Conservation (phyloP, 257 asterid genomes). For the Echium plantagineum region DNA sequence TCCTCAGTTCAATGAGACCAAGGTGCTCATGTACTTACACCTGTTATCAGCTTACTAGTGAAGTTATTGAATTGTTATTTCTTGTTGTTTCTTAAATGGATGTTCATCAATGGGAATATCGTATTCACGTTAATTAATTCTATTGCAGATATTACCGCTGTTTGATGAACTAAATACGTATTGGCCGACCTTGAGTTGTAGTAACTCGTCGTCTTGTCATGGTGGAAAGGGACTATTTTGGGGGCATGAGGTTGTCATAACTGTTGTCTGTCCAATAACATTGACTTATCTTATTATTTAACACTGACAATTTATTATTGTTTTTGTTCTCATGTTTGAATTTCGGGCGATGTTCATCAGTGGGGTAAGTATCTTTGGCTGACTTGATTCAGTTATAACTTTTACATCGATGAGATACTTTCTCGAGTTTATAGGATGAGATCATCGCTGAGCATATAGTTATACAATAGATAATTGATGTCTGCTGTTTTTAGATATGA, state of each 20-base stretch:
- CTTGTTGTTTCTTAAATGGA: background rate
- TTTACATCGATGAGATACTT: too few species aligned
- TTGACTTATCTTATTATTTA: slow-evolving; percentile 12
- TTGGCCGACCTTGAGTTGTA: slow-evolving; percentile 77
- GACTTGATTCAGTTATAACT: too few species aligned
- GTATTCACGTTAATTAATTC: background rate
- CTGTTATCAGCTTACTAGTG: too few species aligned
- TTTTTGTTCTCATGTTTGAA: slow-evolving; percentile 11
- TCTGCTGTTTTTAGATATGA: too few species aligned
- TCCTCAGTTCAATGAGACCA: slow-evolving; percentile 34
- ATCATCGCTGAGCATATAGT: too few species aligned
- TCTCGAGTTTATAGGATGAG: too few species aligned
- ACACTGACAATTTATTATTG: slow-evolving; percentile 33
- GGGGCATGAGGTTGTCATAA: slow-evolving; percentile 77
- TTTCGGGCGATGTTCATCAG: background rate
- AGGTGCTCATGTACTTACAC: background rate
- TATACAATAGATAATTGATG: too few species aligned
- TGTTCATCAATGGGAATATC: slow-evolving; percentile 4
- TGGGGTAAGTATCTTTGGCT: too few species aligned
- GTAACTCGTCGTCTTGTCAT: slow-evolving; percentile 55
- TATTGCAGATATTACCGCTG: slow-evolving; percentile 55
- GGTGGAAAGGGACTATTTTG: slow-evolving; percentile 74
- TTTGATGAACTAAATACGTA: slow-evolving; percentile 38
- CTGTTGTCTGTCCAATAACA: slow-evolving; percentile 5
- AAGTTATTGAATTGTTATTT: too few species aligned